Evolutionary conservation across 306 rosid species (phyloP).

Genomic region (Prinsepia uniflora): DNA sequence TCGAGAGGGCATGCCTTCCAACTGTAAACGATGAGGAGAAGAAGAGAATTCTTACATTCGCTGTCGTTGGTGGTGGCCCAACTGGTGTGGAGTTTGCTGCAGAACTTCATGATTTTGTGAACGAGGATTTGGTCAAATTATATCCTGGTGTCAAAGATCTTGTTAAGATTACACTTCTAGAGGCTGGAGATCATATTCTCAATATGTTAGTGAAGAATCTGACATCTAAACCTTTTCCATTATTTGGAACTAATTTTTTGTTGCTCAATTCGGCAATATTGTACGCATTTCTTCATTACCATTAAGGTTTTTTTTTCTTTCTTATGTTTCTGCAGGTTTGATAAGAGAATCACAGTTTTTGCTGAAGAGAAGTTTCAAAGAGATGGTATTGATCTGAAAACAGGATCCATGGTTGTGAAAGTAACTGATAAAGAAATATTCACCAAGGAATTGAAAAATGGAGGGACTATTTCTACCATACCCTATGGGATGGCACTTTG

Average conservation of each 20-base stretch:
- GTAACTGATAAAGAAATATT: conserved; percentile 76
- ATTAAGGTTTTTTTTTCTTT: background rate
- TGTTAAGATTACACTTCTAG: conserved; percentile 81
- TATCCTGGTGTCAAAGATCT: conserved; percentile 71
- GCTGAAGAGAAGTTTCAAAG: conserved; percentile 83
- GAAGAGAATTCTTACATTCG: conserved; percentile 93
- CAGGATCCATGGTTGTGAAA: conserved; percentile 95
- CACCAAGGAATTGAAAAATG: conserved; percentile 76
- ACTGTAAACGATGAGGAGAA: conserved; percentile 70
- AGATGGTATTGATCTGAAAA: conserved; percentile 81
- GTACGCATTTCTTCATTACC: background rate
- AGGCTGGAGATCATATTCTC: conserved; percentile 86
- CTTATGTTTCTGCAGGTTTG: conserved; percentile 60
- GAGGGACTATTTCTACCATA: conserved; percentile 49
- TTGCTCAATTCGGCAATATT: background rate
- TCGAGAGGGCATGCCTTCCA: conserved; percentile 85
- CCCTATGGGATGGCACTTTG: conserved; percentile 97
- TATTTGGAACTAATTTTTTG: background rate
- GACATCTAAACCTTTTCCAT: conserved; percentile 13
- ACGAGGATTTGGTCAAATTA: conserved; percentile 66
- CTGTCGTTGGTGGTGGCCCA: conserved; percentile 98
- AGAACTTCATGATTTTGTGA: conserved; percentile 86
- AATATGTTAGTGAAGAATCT: conserved; percentile 57
- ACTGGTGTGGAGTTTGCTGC: conserved; percentile 99
- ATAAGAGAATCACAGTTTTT: conserved; percentile 88